Evolutionary conservation across 768 basidiomycete species (phyloP), one percentile per base, ranked within the genome.

Genomic region (Krasilnikovozyma curviuscula): DNA sequence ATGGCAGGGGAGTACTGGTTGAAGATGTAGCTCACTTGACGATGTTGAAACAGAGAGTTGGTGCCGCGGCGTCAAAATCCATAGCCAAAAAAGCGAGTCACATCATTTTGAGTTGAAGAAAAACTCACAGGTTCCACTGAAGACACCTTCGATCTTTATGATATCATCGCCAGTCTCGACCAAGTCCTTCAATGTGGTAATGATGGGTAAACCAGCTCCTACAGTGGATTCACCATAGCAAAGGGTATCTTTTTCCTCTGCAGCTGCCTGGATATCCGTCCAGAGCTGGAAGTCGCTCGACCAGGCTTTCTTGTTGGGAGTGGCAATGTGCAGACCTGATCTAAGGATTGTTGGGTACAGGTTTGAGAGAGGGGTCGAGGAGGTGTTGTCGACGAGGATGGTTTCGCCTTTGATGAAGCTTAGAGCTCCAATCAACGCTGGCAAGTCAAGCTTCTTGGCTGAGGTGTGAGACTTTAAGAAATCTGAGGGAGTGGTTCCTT

Each of bases 291-390:
- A 67, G 18, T 75, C 69, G 0, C 80, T 79, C 13, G 85, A 89
- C 61, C 79, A 85, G 0, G 82, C 93, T 66, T 95, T 97, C 66
- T 98, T 98, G 71, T 97, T 98, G 14, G 93, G 91, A 1, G 93
- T 98, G 39, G 91, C 76, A 57, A 98, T 76, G 59, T 78, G 74
- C 50, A 97, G 73, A 3, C 89, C 88, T 4, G 73, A 72, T 42
- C 68, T 67, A 37, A 97, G 67, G 67, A 88, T 81, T 31, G 67
- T 66, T 0, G 93, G 85, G 64, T 97, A 98, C 45, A 79, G 58
- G 21, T 69, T 68, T 2, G 91, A 89, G 18, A 97, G 74, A 13
- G 69, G 70, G 32, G 84, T 79, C 29, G 82, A 79, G 1, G 86
- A 81, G 0, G 93, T 95, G 63, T 88, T 91, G 65, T 98, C 93